Evolutionary conservation across 2,329 filamentous ascomycete species (phyloP).

Genomic region (Verticillium albo-atrum): DNA sequence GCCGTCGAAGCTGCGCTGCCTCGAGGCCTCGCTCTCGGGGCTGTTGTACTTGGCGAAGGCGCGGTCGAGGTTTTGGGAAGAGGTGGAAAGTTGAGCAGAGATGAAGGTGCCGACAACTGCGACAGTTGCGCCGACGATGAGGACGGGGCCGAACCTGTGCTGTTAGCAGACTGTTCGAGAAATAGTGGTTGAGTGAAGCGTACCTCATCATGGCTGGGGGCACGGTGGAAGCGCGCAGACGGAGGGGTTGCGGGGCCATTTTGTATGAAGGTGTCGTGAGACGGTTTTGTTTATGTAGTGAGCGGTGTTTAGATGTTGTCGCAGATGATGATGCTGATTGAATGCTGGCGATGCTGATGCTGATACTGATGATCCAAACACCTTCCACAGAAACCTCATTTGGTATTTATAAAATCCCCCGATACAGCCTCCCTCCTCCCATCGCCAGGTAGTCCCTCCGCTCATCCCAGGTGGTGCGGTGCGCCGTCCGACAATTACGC

Average conservation of each 20-base stretch:
- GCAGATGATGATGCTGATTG: not conserved
- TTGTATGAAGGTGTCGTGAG: not conserved
- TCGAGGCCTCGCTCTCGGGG: slow-evolving; percentile 27
- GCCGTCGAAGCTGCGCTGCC: slow-evolving; percentile 26
- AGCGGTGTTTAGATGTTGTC: not conserved
- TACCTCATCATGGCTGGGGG: not conserved
- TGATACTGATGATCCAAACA: not conserved
- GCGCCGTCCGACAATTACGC: not conserved
- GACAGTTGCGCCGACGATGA: slow-evolving; percentile 1
- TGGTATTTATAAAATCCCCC: not conserved
- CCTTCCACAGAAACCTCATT: not conserved
- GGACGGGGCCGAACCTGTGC: not conserved
- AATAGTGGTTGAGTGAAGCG: not conserved
- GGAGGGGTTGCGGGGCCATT: not conserved
- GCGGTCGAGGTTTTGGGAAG: slow-evolving; percentile 29
- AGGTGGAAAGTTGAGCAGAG: slow-evolving; percentile 22
- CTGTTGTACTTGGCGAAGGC: slow-evolving; percentile 33
- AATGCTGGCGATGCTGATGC: not conserved
- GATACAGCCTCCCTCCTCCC: not conserved
- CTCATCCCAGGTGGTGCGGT: not conserved
- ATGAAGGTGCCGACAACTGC: slow-evolving; percentile 26
- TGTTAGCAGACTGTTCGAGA: not conserved
- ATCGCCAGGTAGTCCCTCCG: too few species aligned
- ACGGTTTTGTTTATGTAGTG: not conserved
- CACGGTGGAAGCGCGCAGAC: not conserved